phyloP scores from a whole-genome alignment of 2,329 filamentous ascomycete species.

The Botryotinia narcissicola region DNA sequence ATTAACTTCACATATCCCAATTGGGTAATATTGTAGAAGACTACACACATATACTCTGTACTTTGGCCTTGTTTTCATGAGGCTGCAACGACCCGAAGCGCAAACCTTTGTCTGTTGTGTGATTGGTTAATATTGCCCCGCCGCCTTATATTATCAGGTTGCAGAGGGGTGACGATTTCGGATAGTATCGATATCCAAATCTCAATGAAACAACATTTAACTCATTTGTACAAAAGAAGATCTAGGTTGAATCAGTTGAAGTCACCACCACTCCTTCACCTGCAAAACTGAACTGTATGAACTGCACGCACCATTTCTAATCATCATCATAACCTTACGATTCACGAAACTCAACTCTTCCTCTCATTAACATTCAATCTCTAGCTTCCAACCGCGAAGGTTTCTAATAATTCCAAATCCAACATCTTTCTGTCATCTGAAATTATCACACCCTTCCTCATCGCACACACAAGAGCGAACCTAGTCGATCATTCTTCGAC shows the following conservation, averaged over 20 bases:
- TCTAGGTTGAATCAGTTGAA: not conserved
- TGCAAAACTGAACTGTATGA: not conserved
- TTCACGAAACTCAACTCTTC: not conserved
- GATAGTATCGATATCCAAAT: not conserved
- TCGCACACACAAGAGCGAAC: not conserved
- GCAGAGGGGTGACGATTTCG: constrained; percentile 19
- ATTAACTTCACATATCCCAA: not conserved
- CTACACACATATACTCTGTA: not conserved
- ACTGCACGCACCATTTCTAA: not conserved
- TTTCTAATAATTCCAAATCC: not conserved
- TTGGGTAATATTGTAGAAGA: not conserved
- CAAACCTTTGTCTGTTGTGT: not conserved
- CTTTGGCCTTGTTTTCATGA: not conserved
- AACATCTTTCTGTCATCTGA: not conserved
- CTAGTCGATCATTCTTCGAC: not conserved
- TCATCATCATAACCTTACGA: not conserved
- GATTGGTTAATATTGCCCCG: constrained; percentile 3
- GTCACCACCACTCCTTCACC: not conserved
- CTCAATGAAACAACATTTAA: not conserved
- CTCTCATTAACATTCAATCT: not conserved
- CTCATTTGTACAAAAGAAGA: not conserved
- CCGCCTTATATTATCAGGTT: constrained; percentile 12
- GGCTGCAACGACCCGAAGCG: not conserved
- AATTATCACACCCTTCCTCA: not conserved
- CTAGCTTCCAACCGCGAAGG: not conserved